phyloP scores from a whole-genome alignment of 495 filamentous ascomycete genomes.

The Penicillium macrosclerotiorum region DNA sequence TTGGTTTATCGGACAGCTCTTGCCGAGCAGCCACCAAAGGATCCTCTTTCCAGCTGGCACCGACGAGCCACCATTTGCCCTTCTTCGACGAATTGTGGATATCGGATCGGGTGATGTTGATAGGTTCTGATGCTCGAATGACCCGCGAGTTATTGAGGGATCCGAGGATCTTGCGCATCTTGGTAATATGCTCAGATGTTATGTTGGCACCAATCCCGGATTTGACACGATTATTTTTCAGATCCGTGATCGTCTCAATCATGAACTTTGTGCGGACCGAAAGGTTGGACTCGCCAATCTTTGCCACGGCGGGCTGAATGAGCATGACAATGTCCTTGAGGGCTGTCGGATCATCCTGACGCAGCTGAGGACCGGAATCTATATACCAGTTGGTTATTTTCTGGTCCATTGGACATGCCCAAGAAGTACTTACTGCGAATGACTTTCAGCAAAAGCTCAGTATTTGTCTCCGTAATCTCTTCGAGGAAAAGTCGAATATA shows the following conservation, averaged over 20 bases:
- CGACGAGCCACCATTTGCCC: slow-evolving; percentile 98
- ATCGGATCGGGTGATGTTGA: slow-evolving; percentile 76
- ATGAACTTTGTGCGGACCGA: slow-evolving; percentile 94
- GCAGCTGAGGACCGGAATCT: slow-evolving; percentile 74
- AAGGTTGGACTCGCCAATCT: slow-evolving; percentile 63
- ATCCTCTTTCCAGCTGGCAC: slow-evolving; percentile 76
- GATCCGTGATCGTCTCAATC: slow-evolving; percentile 92
- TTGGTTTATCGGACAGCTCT: slow-evolving; percentile 27
- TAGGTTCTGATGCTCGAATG: slow-evolving; percentile 73
- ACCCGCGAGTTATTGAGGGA: slow-evolving; percentile 63
- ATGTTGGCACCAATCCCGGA: slow-evolving; percentile 62
- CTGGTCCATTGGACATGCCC: too few relatives aligned
- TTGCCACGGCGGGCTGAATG: slow-evolving; percentile 68
- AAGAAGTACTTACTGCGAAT: slow-evolving; percentile 57
- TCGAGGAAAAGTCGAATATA: slow-evolving; percentile 76
- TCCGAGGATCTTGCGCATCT: slow-evolving; percentile 80
- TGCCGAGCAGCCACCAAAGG: slow-evolving; percentile 38
- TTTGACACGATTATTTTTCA: slow-evolving; percentile 92
- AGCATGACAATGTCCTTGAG: slow-evolving; percentile 85
- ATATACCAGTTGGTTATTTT: slow-evolving; percentile 6
- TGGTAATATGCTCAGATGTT: slow-evolving; percentile 70
- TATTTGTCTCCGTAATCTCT: slow-evolving; percentile 81
- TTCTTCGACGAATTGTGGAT: slow-evolving; percentile 77
- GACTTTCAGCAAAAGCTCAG: slow-evolving; percentile 83
- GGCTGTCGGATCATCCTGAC: slow-evolving; percentile 87